Evolutionary conservation across 495 filamentous ascomycete genomes (phyloP).

Genomic region (Daldinia vernicosa): DNA sequence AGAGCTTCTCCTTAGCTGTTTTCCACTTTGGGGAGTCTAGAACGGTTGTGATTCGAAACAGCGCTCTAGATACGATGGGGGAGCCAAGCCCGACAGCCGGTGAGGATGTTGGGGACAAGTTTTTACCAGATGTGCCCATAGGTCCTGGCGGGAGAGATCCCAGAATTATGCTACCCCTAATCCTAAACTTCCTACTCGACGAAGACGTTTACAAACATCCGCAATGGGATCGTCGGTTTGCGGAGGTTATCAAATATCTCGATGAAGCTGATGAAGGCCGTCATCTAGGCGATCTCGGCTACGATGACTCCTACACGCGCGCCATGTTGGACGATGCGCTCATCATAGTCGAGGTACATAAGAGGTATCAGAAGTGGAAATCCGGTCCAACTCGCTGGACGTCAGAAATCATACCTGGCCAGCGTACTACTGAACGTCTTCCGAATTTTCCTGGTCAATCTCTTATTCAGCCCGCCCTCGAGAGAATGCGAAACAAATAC

Average conservation of each 20-base stretch:
- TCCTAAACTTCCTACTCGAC: slow-evolving; percentile 37
- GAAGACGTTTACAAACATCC: slow-evolving; percentile 30
- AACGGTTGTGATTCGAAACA: neutral
- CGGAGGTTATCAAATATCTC: slow-evolving; percentile 30
- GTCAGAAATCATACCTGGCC: slow-evolving; percentile 13
- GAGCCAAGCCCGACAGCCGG: neutral
- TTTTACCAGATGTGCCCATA: neutral
- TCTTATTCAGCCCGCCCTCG: slow-evolving; percentile 7
- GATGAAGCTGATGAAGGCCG: slow-evolving; percentile 25
- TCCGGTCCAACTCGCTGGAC: slow-evolving; percentile 33
- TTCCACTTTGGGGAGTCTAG: neutral
- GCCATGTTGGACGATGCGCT: slow-evolving; percentile 33
- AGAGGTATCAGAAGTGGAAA: slow-evolving; percentile 4
- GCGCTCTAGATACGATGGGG: slow-evolving; percentile 1
- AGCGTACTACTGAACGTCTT: slow-evolving; percentile 27
- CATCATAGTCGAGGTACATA: slow-evolving; percentile 32
- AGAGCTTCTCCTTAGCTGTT: neutral
- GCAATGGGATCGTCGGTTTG: slow-evolving; percentile 18
- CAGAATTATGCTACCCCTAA: slow-evolving; percentile 17
- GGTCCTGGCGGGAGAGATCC: slow-evolving; percentile 32
- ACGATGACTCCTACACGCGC: slow-evolving; percentile 8
- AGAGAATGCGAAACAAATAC: slow-evolving; percentile 30
- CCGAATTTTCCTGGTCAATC: slow-evolving; percentile 29
- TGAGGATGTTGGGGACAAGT: neutral
- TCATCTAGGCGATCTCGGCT: slow-evolving; percentile 38